Evolutionary conservation across 2,329 filamentous ascomycete species (phyloP), one percentile per base, ranked within the genome.

Genomic region (Neophaeococcomyces aloes): DNA sequence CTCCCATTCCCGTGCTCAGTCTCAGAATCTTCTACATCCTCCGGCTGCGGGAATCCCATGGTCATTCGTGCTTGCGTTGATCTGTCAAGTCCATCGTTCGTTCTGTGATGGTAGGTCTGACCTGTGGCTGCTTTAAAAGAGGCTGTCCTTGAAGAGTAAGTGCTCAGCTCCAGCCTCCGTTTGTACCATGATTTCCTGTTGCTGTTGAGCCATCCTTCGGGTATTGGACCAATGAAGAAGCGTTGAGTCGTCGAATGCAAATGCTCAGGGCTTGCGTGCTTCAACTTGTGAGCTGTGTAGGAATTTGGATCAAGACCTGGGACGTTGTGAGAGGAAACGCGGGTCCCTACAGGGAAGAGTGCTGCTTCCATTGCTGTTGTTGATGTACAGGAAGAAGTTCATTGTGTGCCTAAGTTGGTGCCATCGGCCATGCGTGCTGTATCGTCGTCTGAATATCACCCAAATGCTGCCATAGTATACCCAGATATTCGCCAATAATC

Each of bases 161-260:
- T 65, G 40, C 57, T 65, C 30, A 69, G 55, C 23, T 58, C 61
- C 1, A 70, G 47, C 36, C 66, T 60, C 30, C 59, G 56, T 47
- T 65, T 73, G 60, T 79, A 80, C 78, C 78, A 81, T 46, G 74
- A 70, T 53, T 76, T 77, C 41, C 76, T 68, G 57, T 80, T 74
- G 48, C 70, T 74, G 53, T 74, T 75, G 42, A 80, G 66, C 78
- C 78, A 81, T 45, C 74, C 76, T 53, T 76, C 73, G 34, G 78
- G 78, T 29, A 81, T 76, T 29, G 78, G 78, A 1, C 78, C 78
- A 46, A 81, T 77, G 61, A 81, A 81, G 61, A 72, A 74, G 43
- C 78, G 72, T 43, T 73, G 68, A 40, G 69, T 75, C 5, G 78
- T 81, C 52, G 77, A 63, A 60, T 80, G 70, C 31, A 81, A 61